These are phyloP conservation scores for Dalbergia cultrata DNA, from an alignment of 306 rosid species.

Conservation along the genomic window DNA sequence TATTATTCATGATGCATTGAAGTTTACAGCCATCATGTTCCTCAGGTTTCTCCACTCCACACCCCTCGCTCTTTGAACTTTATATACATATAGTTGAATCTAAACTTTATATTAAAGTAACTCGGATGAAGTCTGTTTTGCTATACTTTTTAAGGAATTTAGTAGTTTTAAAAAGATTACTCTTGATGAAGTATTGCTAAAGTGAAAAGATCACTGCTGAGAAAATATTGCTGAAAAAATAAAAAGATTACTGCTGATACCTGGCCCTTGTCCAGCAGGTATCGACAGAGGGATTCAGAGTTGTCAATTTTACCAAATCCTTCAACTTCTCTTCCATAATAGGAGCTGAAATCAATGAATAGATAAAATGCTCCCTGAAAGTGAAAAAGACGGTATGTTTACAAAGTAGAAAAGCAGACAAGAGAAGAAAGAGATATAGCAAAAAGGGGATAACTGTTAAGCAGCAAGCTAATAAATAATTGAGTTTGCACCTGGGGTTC, in stretches of 20 bases:
- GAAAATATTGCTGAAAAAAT: not conserved
- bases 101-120: not conserved
- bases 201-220: not conserved
- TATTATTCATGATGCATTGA: not conserved
- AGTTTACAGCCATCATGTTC: not conserved
- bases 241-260: constrained; percentile 45
- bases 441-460: not conserved
- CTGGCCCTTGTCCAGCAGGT: constrained; percentile 79
- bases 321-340: constrained; percentile 75
- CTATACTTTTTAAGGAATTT: not conserved
- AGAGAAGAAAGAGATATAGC: not conserved
- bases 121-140: not conserved
- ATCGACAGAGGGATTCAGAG: constrained; percentile 82
- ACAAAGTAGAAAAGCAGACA: constrained; percentile 8
- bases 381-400: constrained; percentile 2
- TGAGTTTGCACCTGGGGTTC: constrained; percentile 73
- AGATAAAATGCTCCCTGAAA: constrained; percentile 95
- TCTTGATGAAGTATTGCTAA: not conserved
- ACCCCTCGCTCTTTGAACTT: not conserved
- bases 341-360: constrained; percentile 80
- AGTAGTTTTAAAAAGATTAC: not conserved
- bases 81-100: not conserved
- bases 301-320: constrained; percentile 77
- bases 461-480: constrained; percentile 8
- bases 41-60: not conserved